Percentiles rank a stretch among this genome's conserved stretches.
Conservation (phyloP, 169 alveolate genomes). For the Miamiensis avidus region DNA sequence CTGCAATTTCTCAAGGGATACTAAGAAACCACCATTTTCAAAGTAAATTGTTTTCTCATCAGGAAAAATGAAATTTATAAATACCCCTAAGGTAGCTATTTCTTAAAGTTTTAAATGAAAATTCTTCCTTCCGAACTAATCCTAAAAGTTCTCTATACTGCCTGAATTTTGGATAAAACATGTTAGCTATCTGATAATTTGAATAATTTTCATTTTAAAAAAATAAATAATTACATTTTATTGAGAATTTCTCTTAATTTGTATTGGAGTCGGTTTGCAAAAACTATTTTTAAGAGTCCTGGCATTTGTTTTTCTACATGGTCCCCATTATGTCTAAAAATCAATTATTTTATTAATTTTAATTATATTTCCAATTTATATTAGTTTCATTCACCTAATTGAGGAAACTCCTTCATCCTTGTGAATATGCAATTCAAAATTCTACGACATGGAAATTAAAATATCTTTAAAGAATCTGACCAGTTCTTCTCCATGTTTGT, state of each 20-base stretch:
- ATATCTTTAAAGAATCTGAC: not conserved
- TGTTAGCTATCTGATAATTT: no score
- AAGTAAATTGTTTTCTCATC: not conserved
- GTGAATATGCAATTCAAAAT: not conserved
- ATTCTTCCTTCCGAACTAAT: not conserved
- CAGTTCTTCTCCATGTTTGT: not conserved
- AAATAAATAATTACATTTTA: not conserved
- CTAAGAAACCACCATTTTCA: not conserved
- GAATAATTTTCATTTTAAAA: no score
- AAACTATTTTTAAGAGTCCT: not conserved
- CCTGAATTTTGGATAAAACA: not conserved
- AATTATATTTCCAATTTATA: no score
- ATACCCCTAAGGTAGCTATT: not conserved
- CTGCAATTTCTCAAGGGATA: not conserved
- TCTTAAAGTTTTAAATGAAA: not conserved
- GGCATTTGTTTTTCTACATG: not conserved
- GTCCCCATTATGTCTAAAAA: not conserved
- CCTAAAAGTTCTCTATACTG: not conserved
- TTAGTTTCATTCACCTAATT: not conserved
- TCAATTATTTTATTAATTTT: no score
- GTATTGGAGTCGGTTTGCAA: not conserved
- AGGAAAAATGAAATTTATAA: not conserved
- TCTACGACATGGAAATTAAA: not conserved
- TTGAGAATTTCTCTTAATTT: no score
- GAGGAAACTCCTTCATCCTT: not conserved